Conservation (phyloP, 2,329 filamentous ascomycete species). For the Curvularia sp. region DNA sequence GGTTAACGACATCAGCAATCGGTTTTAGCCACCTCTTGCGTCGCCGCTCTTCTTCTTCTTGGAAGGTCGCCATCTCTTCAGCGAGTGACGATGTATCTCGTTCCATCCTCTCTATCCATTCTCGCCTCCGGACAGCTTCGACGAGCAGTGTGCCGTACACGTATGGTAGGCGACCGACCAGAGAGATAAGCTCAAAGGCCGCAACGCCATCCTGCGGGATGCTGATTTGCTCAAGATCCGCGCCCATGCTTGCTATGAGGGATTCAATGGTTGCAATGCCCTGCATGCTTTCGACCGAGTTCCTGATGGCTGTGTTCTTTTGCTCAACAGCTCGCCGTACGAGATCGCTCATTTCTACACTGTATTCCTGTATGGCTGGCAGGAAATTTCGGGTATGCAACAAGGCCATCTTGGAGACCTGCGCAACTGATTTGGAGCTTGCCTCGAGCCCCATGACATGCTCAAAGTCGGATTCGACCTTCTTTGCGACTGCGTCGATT, state of each 20-base stretch:
- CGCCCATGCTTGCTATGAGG: slow-evolving; percentile 73
- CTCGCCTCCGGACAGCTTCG: slow-evolving; percentile 83
- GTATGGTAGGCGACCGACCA: slow-evolving; percentile 83
- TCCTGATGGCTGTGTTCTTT: slow-evolving; percentile 71
- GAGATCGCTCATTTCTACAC: slow-evolving; percentile 63
- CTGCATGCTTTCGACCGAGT: slow-evolving; percentile 78
- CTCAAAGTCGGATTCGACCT: slow-evolving; percentile 86
- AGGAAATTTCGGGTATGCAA: slow-evolving; percentile 69
- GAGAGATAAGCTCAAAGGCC: slow-evolving; percentile 79
- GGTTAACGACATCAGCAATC: slow-evolving; percentile 75
- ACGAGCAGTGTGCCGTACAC: slow-evolving; percentile 89
- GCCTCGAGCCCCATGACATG: slow-evolving; percentile 73
- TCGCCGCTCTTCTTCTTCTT: slow-evolving; percentile 89
- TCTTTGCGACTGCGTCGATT: slow-evolving; percentile 83
- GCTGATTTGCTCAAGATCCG: slow-evolving; percentile 73
- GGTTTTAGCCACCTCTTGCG: slow-evolving; percentile 89
- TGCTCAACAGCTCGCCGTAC: slow-evolving; percentile 63
- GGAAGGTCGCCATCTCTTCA: slow-evolving; percentile 90
- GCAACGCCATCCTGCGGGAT: slow-evolving; percentile 77
- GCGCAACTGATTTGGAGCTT: slow-evolving; percentile 68
- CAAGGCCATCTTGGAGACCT: slow-evolving; percentile 69
- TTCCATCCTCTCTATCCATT: slow-evolving; percentile 91
- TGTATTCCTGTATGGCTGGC: slow-evolving; percentile 65
- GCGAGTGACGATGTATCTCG: slow-evolving; percentile 84
- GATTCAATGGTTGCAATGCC: slow-evolving; percentile 81